Evolutionary conservation across 2,329 filamentous ascomycete genomes (phyloP), one percentile per base, ranked within the genome.

Genomic region (Acrodontium crateriforme): DNA sequence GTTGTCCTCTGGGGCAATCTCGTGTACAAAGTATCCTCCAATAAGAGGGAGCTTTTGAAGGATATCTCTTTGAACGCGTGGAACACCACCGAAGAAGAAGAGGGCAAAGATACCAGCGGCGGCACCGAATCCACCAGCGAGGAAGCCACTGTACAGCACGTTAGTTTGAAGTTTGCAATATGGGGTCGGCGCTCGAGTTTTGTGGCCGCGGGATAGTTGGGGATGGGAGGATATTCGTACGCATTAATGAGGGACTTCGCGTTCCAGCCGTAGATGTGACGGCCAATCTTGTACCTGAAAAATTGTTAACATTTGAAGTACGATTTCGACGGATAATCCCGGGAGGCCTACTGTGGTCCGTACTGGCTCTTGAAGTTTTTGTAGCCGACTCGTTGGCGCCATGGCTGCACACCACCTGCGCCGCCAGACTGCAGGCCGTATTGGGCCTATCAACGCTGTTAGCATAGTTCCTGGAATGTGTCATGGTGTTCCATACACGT

Each of bases 31-130:
- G 55, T 68, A 71, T 30, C 53, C 49, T 37, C 67, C 65, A 27
- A 75, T 55, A 40, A 73, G 50, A 5, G 71, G 71, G 15, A 74
- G 45, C 55, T 71, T 67, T 54, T 65, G 60, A 50, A 73, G 59
- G 40, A 76, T 70, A 48, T 76, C 71, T 43, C 66, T 61, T 47
- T 69, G 60, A 24, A 77, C 68, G 46, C 62, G 65, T 34, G 71
- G 71, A 15, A 76, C 62, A 43, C 73, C 71, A 43, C 68, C 66
- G 56, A 75, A 69, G 62, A 76, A 71, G 59, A 70, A 74, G 42
- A 76, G 49, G 19, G 66, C 68, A 53, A 70, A 69, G 48, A 69
- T 56, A 38, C 67, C 71, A 22, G 65, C 61, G 25, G 63, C 59
- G 37, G 62, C 65, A 39, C 68, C 71, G 53, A 74, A 73, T 25